Conservation (phyloP, 2,329 filamentous ascomycete genomes). For the Colletotrichum sp. region DNA sequence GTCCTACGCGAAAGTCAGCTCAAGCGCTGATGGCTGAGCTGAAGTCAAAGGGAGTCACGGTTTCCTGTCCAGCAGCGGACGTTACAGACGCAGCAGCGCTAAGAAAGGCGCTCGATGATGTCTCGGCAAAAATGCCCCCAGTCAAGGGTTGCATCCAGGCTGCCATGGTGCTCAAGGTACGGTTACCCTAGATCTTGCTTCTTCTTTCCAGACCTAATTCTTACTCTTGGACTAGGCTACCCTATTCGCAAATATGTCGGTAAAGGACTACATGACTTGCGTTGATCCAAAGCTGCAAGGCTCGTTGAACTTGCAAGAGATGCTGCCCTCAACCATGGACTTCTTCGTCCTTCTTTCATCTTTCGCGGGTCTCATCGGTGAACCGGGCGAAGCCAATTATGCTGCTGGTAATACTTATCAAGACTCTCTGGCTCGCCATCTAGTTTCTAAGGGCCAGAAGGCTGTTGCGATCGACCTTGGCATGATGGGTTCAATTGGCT, state of each 20-base stretch:
- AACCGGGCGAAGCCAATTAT: constrained; percentile 38
- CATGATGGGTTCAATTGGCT: constrained; percentile 6
- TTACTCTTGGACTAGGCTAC: constrained; percentile 39
- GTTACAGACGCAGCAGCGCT: constrained; percentile 30
- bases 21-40: constrained; percentile 23
- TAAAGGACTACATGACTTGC: constrained; percentile 45
- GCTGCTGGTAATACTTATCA: constrained; percentile 33
- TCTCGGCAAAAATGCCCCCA: constrained; percentile 29
- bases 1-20: constrained; percentile 17
- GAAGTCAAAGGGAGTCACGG: constrained; percentile 23
- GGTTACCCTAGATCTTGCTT: not conserved
- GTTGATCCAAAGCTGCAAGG: constrained; percentile 46
- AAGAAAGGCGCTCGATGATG: constrained; percentile 38
- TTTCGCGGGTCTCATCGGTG: constrained; percentile 31
- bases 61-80: constrained; percentile 27
- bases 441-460: not conserved
- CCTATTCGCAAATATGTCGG: constrained; percentile 51
- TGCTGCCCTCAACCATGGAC: constrained; percentile 27
- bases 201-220: not conserved
- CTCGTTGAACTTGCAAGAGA: constrained; percentile 43
- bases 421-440: constrained; percentile 25
- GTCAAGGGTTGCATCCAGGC: not conserved
- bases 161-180: not conserved
- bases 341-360: constrained; percentile 41
- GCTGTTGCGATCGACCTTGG: not conserved